Evolutionary conservation across 1,284 basidiomycete species (phyloP).

Genomic region (Leccinum fallax): DNA sequence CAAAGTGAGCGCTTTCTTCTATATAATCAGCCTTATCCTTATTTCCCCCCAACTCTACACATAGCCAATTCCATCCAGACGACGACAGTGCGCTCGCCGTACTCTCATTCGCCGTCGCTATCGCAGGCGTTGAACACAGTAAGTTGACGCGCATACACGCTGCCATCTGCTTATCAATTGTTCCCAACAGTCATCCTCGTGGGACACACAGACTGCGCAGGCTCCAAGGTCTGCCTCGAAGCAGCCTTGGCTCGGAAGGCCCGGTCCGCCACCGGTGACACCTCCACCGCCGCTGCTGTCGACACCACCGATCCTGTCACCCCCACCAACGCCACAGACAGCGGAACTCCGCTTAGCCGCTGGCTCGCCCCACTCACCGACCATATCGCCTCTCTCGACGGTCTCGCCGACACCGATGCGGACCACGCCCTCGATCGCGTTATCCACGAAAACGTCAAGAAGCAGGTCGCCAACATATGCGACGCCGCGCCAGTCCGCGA

Average conservation of each 20-base stretch:
- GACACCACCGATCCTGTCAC: not conserved
- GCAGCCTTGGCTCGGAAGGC: conserved; percentile 32
- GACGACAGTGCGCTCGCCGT: conserved; percentile 83
- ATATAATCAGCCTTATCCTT: not conserved
- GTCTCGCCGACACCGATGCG: conserved; percentile 34
- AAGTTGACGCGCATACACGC: conserved; percentile 30
- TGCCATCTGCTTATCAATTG: too few relatives aligned
- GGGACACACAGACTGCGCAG: conserved; percentile 84
- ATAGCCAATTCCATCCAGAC: conserved; percentile 76
- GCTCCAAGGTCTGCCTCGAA: conserved; percentile 63
- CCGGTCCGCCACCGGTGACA: conserved; percentile 9
- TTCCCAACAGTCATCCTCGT: conserved; percentile 66
- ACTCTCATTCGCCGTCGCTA: conserved; percentile 79
- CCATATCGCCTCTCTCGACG: conserved; percentile 53
- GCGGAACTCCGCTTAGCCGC: conserved; percentile 42
- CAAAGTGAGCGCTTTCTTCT: conserved; percentile 49
- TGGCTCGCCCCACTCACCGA: conserved; percentile 76
- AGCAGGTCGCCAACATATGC: conserved; percentile 75
- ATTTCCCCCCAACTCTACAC: not conserved
- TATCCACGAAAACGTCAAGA: conserved; percentile 77
- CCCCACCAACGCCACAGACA: not conserved
- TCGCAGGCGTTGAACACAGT: conserved; percentile 85
- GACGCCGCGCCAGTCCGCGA: conserved; percentile 61
- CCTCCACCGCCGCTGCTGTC: not conserved
- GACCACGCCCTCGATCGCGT: conserved; percentile 54